Percentiles rank a stretch among this genome's conserved stretches.
These are phyloP conservation scores for Fusarium verticillioides DNA, from an alignment of 2,329 filamentous ascomycete species.

Conservation along the genomic window DNA sequence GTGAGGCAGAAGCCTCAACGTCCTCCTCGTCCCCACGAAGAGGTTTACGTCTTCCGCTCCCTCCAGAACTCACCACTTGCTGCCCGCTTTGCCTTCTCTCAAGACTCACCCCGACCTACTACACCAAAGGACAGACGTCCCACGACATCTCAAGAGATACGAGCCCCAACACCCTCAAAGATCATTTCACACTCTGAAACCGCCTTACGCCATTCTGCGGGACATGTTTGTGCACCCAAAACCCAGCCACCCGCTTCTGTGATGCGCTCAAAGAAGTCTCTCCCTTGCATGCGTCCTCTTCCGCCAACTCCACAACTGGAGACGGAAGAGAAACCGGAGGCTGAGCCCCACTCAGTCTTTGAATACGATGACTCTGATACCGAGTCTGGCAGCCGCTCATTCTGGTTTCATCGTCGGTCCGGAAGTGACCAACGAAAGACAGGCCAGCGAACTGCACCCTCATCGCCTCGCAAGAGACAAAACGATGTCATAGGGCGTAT, in stretches of 20 bases:
- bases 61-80: constrained; percentile 23
- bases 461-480: constrained; percentile 45
- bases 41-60: constrained; percentile 31
- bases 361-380: constrained; percentile 59
- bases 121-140: constrained; percentile 30
- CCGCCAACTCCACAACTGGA: constrained; percentile 39
- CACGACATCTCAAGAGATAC: constrained; percentile 28
- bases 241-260: constrained; percentile 27
- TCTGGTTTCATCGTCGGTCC: constrained; percentile 57
- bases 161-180: constrained; percentile 16
- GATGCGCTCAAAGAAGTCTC: constrained; percentile 46
- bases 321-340: constrained; percentile 12
- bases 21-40: constrained; percentile 46
- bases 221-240: constrained; percentile 34
- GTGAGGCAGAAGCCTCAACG: constrained; percentile 42
- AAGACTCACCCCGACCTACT: constrained; percentile 28
- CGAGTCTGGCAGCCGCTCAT: constrained; percentile 52
- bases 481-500: constrained; percentile 54
- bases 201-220: constrained; percentile 39
- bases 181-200: constrained; percentile 31
- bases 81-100: constrained; percentile 28
- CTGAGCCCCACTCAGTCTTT: constrained; percentile 57
- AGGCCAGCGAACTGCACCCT: constrained; percentile 39
- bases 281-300: constrained; percentile 40
- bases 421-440: constrained; percentile 45